Percentiles rank a stretch among this genome's conserved stretches.
These are phyloP conservation scores for Lepidium africanum DNA, from an alignment of 345 rosid genomes.

Conservation along the genomic window DNA sequence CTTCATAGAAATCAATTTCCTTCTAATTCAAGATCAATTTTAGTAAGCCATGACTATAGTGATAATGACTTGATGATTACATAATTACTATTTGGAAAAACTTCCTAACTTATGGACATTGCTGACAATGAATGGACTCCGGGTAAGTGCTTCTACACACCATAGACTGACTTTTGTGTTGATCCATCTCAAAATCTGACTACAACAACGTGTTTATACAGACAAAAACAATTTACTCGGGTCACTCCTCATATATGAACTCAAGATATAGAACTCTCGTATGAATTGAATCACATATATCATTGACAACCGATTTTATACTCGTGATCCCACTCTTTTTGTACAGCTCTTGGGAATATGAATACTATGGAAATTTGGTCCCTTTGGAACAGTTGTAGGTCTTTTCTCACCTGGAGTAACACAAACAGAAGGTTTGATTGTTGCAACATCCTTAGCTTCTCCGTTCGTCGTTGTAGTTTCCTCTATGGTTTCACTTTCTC, in stretches of 20 bases:
- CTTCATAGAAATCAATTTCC: background rate
- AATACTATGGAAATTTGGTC: conserved; percentile 53
- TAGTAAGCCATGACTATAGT: background rate
- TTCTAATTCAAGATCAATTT: background rate
- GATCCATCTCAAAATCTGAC: background rate
- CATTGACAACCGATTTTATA: background rate
- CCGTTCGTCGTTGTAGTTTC: conserved; percentile 24
- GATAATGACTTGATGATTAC: background rate
- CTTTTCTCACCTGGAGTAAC: conserved; percentile 36
- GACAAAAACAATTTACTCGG: background rate
- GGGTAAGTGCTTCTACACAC: no score
- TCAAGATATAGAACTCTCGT: conserved; percentile 6
- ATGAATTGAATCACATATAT: background rate
- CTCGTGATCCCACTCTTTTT: conserved; percentile 26
- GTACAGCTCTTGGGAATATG: conserved; percentile 72
- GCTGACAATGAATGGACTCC: no score
- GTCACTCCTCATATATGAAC: background rate
- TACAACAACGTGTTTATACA: background rate
- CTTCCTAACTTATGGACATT: background rate
- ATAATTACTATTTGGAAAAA: background rate
- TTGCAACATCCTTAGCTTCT: conserved; percentile 26
- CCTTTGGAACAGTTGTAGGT: conserved; percentile 41
- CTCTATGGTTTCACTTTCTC: conserved; percentile 15
- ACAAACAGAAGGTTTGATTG: conserved; percentile 29
- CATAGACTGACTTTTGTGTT: background rate